These are phyloP conservation scores for Platanthera guangdongensis DNA, from an alignment of 106 monocot genomes.

Conservation along the genomic window DNA sequence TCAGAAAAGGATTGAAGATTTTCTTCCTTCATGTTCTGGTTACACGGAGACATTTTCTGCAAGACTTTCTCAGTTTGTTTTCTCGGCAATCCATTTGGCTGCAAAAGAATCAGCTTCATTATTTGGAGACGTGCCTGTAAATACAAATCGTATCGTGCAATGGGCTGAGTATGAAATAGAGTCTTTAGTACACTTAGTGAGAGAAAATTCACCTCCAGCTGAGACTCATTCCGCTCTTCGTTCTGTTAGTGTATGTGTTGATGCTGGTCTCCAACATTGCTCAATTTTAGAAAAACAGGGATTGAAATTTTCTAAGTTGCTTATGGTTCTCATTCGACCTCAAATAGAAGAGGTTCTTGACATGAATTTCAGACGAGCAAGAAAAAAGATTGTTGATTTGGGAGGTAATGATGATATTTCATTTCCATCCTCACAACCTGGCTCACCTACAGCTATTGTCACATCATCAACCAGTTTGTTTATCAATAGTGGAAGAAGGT, in stretches of 20 bases:
- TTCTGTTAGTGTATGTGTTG: constrained; percentile 68
- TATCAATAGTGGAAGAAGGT: constrained; percentile 49
- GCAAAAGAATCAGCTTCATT: constrained; percentile 56
- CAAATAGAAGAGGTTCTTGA: constrained; percentile 86
- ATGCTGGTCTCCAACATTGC: constrained; percentile 75
- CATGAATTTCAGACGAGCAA: constrained; percentile 78
- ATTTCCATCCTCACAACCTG: constrained; percentile 21
- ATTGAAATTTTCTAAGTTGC: constrained; percentile 76
- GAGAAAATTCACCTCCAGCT: constrained; percentile 59
- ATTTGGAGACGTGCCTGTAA: constrained; percentile 59
- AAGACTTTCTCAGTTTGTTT: constrained; percentile 77
- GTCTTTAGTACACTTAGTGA: constrained; percentile 59
- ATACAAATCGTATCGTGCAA: constrained; percentile 61
- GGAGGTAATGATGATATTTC: constrained; percentile 38
- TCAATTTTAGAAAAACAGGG: constrained; percentile 59
- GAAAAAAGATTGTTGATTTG: constrained; percentile 57
- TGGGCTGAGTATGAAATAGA: constrained; percentile 96
- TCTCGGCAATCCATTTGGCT: constrained; percentile 66
- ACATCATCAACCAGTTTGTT: constrained; percentile 53
- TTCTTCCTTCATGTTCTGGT: constrained; percentile 76
- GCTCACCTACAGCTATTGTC: constrained; percentile 32
- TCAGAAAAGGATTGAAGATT: constrained; percentile 64
- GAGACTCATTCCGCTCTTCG: constrained; percentile 65
- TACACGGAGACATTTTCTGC: constrained; percentile 81
- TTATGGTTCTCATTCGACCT: constrained; percentile 74